phyloP scores from a whole-genome alignment of 495 filamentous ascomycete species.

The Aspergillus panamensis region DNA sequence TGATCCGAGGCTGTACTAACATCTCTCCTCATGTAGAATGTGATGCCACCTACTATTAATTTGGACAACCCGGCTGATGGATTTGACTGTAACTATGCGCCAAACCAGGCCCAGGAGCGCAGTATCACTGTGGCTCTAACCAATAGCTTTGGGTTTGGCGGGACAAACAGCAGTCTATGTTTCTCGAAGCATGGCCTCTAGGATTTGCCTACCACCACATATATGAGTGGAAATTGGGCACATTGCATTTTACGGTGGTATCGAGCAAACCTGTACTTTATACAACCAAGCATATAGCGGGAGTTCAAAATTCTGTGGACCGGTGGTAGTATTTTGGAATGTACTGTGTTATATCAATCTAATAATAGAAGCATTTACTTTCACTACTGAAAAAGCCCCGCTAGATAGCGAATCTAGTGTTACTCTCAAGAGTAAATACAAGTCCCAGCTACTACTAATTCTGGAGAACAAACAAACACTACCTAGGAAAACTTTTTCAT shows the following conservation, averaged over 20 bases:
- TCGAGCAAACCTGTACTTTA: too few relatives aligned
- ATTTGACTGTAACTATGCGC: constrained; percentile 85
- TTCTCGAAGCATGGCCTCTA: constrained; percentile 48
- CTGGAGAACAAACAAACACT: neutral
- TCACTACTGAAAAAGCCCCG: neutral
- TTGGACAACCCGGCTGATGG: constrained; percentile 63
- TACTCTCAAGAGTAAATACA: too few relatives aligned
- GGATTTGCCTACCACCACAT: neutral
- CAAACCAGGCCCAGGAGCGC: constrained; percentile 63
- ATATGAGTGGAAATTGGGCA: neutral
- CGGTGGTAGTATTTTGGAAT: too few relatives aligned
- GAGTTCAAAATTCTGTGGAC: too few relatives aligned
- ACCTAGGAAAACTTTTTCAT: too few relatives aligned
- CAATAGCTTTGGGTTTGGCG: constrained; percentile 98
- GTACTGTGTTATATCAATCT: neutral
- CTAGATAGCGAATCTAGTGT: too few relatives aligned
- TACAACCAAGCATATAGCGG: too few relatives aligned
- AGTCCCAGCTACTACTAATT: neutral
- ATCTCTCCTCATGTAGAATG: constrained; percentile 50
- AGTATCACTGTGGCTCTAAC: constrained; percentile 72
- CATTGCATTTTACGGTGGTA: neutral
- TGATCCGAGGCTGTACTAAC: too few relatives aligned
- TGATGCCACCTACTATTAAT: constrained; percentile 85
- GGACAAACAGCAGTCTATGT: constrained; percentile 88
- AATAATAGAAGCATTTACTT: constrained; percentile 3